Percentiles rank a stretch among this genome's conserved stretches.
These are phyloP conservation scores for Zoysia japonica DNA, from an alignment of 176 grass and related monocot species.

Conservation along the genomic window DNA sequence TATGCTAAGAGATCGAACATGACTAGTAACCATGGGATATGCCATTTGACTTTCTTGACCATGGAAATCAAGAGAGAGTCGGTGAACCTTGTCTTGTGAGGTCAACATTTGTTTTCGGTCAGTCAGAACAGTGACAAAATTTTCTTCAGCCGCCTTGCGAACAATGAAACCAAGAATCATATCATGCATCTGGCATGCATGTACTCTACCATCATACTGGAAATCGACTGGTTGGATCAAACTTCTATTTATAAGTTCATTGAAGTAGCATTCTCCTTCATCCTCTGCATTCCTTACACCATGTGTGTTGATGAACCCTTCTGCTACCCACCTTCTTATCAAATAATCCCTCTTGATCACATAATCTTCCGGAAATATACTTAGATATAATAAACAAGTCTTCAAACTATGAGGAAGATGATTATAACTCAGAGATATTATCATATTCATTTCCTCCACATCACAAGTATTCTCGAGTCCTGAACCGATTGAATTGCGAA, in stretches of 20 bases:
- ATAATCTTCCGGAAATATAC: constrained; percentile 61
- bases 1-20: constrained; percentile 48
- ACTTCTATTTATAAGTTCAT: constrained; percentile 67
- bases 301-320: constrained; percentile 44
- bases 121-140: constrained; percentile 36
- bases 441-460: constrained; percentile 49
- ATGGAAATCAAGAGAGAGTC: constrained; percentile 34
- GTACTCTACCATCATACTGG: constrained; percentile 27
- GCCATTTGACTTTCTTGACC: neutral
- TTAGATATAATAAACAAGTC: constrained; percentile 56
- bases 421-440: constrained; percentile 55
- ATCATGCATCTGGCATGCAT: constrained; percentile 45
- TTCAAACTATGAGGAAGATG: constrained; percentile 49
- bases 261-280: constrained; percentile 60
- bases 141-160: constrained; percentile 41
- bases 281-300: constrained; percentile 34
- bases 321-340: constrained; percentile 55
- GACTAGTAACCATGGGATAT: constrained; percentile 29
- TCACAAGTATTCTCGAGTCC: constrained; percentile 39
- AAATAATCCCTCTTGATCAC: constrained; percentile 40
- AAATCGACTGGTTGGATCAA: constrained; percentile 44
- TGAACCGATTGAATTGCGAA: constrained; percentile 45
- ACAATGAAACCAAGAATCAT: constrained; percentile 54
- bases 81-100: constrained; percentile 24
- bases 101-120: constrained; percentile 11